phyloP scores from a whole-genome alignment of 768 basidiomycete genomes.

The Suillus decipiens region DNA sequence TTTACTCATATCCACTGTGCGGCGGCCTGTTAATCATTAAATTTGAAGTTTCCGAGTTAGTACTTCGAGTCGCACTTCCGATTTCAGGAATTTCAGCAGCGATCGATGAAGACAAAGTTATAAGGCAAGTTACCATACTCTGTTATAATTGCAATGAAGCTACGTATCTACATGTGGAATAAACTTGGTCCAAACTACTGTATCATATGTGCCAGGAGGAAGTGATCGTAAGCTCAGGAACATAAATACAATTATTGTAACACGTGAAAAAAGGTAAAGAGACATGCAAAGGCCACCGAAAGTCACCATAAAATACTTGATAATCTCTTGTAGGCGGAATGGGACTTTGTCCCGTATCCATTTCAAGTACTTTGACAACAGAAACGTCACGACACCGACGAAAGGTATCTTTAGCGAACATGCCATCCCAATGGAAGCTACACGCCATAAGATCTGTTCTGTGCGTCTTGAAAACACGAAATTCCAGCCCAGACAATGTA shows the following conservation, averaged over 20 bases:
- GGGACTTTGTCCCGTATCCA: neutral
- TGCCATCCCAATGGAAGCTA: no score
- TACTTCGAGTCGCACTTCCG: neutral
- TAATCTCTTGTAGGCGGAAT: no score
- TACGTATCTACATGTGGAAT: neutral
- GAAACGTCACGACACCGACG: no score
- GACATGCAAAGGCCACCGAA: no score
- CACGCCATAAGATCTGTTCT: no score
- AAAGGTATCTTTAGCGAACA: no score
- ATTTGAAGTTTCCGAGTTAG: neutral
- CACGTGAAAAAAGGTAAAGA: neutral
- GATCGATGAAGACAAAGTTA: neutral
- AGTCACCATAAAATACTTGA: no score
- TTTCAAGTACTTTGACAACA: no score
- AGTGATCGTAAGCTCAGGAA: neutral
- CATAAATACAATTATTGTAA: neutral
- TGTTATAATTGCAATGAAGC: neutral
- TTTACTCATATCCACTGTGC: neutral
- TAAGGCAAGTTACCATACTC: neutral
- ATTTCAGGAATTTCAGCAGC: neutral
- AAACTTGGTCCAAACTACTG: neutral
- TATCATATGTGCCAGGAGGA: neutral
- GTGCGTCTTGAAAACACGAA: no score
- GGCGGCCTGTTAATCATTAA: no score
- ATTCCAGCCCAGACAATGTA: no score